A percentile compares a stretch with the other conserved stretches of the same genome.
Evolutionary conservation across 306 rosid species (phyloP).

Genomic region (Corylus heterophylla): DNA sequence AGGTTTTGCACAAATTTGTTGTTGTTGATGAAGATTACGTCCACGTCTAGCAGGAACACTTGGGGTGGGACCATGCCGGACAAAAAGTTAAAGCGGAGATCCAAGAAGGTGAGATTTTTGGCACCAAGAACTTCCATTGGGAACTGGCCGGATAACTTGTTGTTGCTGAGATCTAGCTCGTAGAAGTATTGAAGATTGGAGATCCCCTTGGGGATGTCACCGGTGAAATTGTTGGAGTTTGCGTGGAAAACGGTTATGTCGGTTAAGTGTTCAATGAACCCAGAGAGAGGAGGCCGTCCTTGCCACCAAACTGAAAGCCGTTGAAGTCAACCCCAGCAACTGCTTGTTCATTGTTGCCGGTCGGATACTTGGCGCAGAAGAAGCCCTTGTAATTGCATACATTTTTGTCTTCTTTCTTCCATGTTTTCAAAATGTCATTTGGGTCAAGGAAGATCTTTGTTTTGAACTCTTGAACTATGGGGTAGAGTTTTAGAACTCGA

Average conservation of each 20-base stretch:
- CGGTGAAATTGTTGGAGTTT: conserved; percentile 66
- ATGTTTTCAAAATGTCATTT: neutral
- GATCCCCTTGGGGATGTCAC: conserved; percentile 16
- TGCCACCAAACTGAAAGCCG: conserved; percentile 7
- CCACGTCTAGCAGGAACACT: conserved; percentile 43
- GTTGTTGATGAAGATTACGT: conserved; percentile 75
- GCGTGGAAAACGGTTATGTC: conserved; percentile 70
- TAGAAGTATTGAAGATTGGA: conserved; percentile 24
- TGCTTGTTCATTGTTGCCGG: fast-evolving
- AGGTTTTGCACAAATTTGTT: conserved; percentile 32
- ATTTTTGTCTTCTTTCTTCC: fast-evolving
- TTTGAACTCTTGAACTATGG: conserved; percentile 28
- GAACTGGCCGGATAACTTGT: conserved; percentile 33
- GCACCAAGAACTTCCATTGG: conserved; percentile 35
- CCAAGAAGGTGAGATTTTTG: conserved; percentile 46
- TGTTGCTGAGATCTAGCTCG: conserved; percentile 84
- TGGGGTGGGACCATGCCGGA: conserved; percentile 33
- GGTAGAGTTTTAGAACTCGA: conserved; percentile 26
- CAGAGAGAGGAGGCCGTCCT: neutral
- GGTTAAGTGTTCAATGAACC: conserved; percentile 23
- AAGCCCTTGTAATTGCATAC: conserved; percentile 36
- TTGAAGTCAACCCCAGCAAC: conserved; percentile 68
- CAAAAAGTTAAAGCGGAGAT: conserved; percentile 58
- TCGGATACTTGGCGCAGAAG: conserved; percentile 28
- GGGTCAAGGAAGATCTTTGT: conserved; percentile 13